These are phyloP conservation scores for Cinnamomum micranthum DNA, from an alignment of 164 flowering plant genomes.

Conservation along the genomic window DNA sequence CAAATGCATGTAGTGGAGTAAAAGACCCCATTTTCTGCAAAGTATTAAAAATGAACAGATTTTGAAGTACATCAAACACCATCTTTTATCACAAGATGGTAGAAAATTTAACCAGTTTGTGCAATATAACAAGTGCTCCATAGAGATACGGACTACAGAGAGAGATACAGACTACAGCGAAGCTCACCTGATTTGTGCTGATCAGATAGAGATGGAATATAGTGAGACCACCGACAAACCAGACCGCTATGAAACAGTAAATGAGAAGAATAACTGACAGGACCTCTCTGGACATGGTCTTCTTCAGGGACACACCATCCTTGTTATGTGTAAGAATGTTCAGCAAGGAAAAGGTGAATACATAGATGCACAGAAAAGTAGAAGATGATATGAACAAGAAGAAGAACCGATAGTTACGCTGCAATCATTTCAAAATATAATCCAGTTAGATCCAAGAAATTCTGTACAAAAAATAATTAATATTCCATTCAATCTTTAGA, in stretches of 20 bases:
- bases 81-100: neutral
- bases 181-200: conserved; percentile 80
- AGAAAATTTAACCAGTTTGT: neutral
- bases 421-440: conserved; percentile 28
- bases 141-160: neutral
- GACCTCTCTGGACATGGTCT: conserved; percentile 42
- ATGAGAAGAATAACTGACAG: conserved; percentile 60
- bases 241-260: conserved; percentile 80
- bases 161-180: neutral
- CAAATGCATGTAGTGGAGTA: neutral
- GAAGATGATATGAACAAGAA: conserved; percentile 66
- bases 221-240: conserved; percentile 97
- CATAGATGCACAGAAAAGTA: conserved; percentile 71
- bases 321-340: conserved; percentile 29
- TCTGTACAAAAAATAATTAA: neutral
- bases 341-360: conserved; percentile 63
- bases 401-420: conserved; percentile 92
- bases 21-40: neutral
- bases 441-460: conserved; percentile 15
- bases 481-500: neutral
- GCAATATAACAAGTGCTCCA: neutral
- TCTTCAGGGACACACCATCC: conserved; percentile 22
- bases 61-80: neutral
- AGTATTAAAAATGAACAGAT: neutral
- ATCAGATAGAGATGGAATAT: conserved; percentile 80